These are phyloP conservation scores for Allium fistulosum DNA, from an alignment of 106 monocot genomes.

Conservation along the genomic window DNA sequence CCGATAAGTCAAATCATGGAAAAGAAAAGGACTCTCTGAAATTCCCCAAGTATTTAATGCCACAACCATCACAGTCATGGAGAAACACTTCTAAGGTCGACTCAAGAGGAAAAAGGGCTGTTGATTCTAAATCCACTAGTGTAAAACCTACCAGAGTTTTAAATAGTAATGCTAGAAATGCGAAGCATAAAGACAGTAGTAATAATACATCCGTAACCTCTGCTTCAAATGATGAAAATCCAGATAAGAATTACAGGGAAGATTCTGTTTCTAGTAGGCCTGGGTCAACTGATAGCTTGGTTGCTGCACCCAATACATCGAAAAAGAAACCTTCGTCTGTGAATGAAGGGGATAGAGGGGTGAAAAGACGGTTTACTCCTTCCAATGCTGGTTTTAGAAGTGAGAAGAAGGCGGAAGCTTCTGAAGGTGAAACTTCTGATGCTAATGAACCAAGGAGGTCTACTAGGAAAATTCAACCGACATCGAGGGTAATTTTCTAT, in stretches of 20 bases:
- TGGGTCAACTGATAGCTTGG: conserved; percentile 8
- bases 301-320: conserved; percentile 9
- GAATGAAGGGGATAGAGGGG: conserved; percentile 7
- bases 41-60: conserved; percentile 55
- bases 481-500: conserved; percentile 63
- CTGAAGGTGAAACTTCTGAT: conserved; percentile 20
- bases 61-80: conserved; percentile 42
- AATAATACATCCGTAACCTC: neutral
- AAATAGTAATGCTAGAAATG: too few species aligned
- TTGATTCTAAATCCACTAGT: conserved; percentile 24
- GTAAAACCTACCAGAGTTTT: conserved; percentile 5
- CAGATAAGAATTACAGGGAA: conserved; percentile 7
- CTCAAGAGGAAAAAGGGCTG: conserved; percentile 29
- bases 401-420: conserved; percentile 25
- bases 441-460: conserved; percentile 72
- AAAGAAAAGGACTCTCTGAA: conserved; percentile 40
- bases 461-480: conserved; percentile 86
- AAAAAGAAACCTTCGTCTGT: conserved; percentile 26
- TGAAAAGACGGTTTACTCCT: conserved; percentile 24
- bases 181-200: too few species aligned
- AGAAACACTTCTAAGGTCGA: conserved; percentile 44
- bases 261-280: conserved; percentile 12
- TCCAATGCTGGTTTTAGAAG: conserved; percentile 16
- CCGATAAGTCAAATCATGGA: conserved; percentile 33
- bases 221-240: conserved; percentile 19